These are phyloP conservation scores for Conticribra guillardii DNA, from an alignment of 108 stramenopile species.

Conservation along the genomic window DNA sequence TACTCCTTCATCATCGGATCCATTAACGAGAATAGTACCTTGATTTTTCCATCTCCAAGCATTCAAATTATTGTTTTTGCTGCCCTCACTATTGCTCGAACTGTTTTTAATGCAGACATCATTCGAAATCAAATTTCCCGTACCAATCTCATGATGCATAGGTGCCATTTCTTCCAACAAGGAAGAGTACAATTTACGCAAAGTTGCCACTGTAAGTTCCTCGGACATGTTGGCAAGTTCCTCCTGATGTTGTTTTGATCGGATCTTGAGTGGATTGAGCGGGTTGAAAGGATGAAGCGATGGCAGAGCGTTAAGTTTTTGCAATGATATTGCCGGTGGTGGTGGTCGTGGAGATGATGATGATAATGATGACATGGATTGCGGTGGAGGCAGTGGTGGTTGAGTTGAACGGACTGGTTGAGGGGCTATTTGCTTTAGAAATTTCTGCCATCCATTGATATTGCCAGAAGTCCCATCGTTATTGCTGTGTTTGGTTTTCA, in stretches of 20 bases:
- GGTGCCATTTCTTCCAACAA: slow-evolving; percentile 47
- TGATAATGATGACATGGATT: too few relatives aligned
- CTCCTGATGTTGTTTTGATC: slow-evolving; percentile 1
- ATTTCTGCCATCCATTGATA: too few relatives aligned
- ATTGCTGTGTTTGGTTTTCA: too few relatives aligned
- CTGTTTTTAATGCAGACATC: background rate
- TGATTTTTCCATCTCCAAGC: slow-evolving; percentile 38
- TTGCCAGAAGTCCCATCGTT: too few relatives aligned
- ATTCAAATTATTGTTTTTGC: slow-evolving; percentile 9
- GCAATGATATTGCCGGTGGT: too few relatives aligned
- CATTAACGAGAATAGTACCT: slow-evolving; percentile 36
- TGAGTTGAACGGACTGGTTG: too few relatives aligned
- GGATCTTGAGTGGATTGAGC: background rate
- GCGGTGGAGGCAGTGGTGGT: too few relatives aligned
- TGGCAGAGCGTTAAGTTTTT: background rate
- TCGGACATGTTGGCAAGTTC: background rate
- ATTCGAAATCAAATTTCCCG: background rate
- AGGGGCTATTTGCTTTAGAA: too few relatives aligned
- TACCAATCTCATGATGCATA: slow-evolving; percentile 23
- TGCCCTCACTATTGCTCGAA: background rate
- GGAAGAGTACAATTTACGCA: slow-evolving; percentile 39
- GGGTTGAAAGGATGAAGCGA: background rate
- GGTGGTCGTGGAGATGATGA: too few relatives aligned
- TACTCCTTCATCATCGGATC: too few relatives aligned
- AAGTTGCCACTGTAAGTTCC: slow-evolving; percentile 31